Evolutionary conservation across 2,329 filamentous ascomycete species (phyloP).

Genomic region (Daldinia sp.): DNA sequence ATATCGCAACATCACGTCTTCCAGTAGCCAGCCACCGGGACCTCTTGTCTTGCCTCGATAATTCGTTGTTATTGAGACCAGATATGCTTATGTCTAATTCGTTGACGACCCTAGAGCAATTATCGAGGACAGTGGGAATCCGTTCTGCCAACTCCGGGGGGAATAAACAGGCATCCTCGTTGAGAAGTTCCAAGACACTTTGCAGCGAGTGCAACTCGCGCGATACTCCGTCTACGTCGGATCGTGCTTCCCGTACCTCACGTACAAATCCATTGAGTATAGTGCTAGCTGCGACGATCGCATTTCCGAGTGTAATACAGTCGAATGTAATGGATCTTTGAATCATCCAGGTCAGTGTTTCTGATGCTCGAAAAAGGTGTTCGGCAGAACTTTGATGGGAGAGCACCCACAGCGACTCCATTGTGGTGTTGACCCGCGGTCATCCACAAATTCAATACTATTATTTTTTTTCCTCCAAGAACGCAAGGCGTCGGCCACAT

Average conservation of each 20-base stretch:
- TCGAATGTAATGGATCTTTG: constrained; percentile 50
- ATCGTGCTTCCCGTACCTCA: constrained; percentile 52
- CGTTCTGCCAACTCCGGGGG: constrained; percentile 48
- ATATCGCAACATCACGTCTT: constrained; percentile 45
- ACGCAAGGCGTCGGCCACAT: constrained; percentile 32
- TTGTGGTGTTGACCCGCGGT: constrained; percentile 35
- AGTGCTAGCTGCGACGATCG: constrained; percentile 47
- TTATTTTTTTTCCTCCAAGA: constrained; percentile 17
- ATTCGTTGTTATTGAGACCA: constrained; percentile 43
- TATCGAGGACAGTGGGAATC: constrained; percentile 49
- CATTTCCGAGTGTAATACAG: constrained; percentile 49
- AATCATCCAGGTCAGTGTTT: constrained; percentile 41
- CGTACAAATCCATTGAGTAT: constrained; percentile 50
- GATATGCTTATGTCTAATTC: constrained; percentile 49
- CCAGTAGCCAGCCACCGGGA: constrained; percentile 49
- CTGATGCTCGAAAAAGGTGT: constrained; percentile 35
- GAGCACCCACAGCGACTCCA: constrained; percentile 43
- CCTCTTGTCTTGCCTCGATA: constrained; percentile 50
- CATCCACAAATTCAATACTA: constrained; percentile 31
- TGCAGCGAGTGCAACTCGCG: constrained; percentile 54
- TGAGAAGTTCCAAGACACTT: constrained; percentile 50
- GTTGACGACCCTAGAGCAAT: constrained; percentile 49
- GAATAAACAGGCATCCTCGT: constrained; percentile 50
- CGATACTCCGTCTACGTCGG: constrained; percentile 51
- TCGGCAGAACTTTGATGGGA: constrained; percentile 27